These are phyloP conservation scores for Saksenaea oblongispora DNA, from an alignment of 371 early-diverging fungal species.

Conservation along the genomic window DNA sequence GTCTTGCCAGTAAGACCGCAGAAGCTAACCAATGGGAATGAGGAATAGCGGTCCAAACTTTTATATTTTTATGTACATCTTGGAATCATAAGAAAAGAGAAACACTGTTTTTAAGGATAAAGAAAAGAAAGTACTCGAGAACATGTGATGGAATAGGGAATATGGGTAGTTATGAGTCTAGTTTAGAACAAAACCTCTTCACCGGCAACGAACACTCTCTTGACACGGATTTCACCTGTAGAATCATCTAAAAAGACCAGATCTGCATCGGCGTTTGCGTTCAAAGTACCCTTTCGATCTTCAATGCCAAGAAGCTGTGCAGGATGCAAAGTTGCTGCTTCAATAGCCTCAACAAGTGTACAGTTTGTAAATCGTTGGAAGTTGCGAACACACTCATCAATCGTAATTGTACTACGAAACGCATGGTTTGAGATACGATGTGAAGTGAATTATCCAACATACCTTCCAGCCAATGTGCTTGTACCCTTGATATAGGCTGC, in stretches of 20 bases:
- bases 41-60: too few species aligned
- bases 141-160: background rate
- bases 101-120: background rate
- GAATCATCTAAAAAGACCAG: constrained; percentile 65
- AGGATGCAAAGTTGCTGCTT: constrained; percentile 81
- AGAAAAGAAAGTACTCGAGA: background rate
- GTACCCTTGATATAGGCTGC: constrained; percentile 73
- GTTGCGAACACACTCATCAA: constrained; percentile 75
- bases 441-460: background rate
- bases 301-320: constrained; percentile 71
- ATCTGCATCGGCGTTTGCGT: constrained; percentile 75
- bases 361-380: constrained; percentile 76
- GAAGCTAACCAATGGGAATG: too few species aligned
- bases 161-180: background rate
- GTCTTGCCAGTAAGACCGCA: too few species aligned
- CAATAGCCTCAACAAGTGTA: constrained; percentile 73
- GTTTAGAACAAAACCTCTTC: constrained; percentile 46
- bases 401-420: constrained; percentile 56
- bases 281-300: constrained; percentile 69
- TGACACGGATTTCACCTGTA: constrained; percentile 52
- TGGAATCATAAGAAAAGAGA: background rate
- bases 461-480: constrained; percentile 67
- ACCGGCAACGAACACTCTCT: constrained; percentile 70
- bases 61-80: constrained; percentile 2
- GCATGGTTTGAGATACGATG: constrained; percentile 19